These are phyloP conservation scores for Fusarium burgessii DNA, from an alignment of 2,329 filamentous ascomycete species.

Conservation along the genomic window DNA sequence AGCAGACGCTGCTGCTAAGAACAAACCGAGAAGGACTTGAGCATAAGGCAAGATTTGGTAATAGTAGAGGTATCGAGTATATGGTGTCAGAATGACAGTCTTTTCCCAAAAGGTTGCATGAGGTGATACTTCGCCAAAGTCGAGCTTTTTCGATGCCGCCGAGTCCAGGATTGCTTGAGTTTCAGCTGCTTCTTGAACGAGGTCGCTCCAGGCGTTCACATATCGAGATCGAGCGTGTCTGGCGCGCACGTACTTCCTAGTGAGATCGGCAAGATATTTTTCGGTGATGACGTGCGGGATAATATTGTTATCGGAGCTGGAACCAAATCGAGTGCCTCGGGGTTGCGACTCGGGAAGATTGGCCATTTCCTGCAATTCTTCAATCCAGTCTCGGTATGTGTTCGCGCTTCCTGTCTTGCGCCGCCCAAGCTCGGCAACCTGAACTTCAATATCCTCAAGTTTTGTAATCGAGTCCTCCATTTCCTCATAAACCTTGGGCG, in stretches of 20 bases:
- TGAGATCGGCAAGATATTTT: conserved; percentile 91
- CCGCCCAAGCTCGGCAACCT: conserved; percentile 81
- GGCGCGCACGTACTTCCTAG: conserved; percentile 82
- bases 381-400: conserved; percentile 92
- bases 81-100: conserved; percentile 77
- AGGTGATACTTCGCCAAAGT: conserved; percentile 73
- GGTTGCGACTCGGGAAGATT: conserved; percentile 73
- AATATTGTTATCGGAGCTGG: conserved; percentile 58
- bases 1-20: conserved; percentile 80
- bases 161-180: conserved; percentile 88
- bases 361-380: conserved; percentile 86
- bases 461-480: conserved; percentile 85
- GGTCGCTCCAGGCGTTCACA: conserved; percentile 83
- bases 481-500: conserved; percentile 86
- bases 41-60: conserved; percentile 78
- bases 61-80: conserved; percentile 82
- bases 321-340: conserved; percentile 55
- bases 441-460: conserved; percentile 83
- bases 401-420: conserved; percentile 82
- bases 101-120: conserved; percentile 66
- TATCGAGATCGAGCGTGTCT: conserved; percentile 87
- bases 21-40: conserved; percentile 71
- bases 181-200: conserved; percentile 79
- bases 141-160: conserved; percentile 80
- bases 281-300: conserved; percentile 90